Evolutionary conservation across 768 basidiomycete genomes (phyloP), one percentile per base, ranked within the genome.

Genomic region (Trametes cinnabarina): DNA sequence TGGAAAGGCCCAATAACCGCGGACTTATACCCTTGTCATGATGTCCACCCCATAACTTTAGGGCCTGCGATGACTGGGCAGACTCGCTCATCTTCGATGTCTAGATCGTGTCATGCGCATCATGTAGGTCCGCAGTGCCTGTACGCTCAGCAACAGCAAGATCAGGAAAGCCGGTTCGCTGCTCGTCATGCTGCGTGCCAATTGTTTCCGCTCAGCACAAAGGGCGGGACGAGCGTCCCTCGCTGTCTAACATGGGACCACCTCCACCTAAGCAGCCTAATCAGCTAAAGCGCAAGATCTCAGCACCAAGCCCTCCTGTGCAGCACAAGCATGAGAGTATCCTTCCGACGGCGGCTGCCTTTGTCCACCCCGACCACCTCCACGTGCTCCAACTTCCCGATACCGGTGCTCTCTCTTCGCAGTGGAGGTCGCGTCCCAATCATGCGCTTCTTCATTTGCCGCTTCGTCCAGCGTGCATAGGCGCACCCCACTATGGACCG

Each of bases 341-440:
- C 26, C 5, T 48, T 7, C 46, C 39, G 28, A 11, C 37, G 19
- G 46, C 26, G 2, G n/a, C 25, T 3, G n/a, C 35, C 4, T 51
- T 57, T 34, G 48, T 57, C 4, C 56, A 57, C 23, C 56, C 56
- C 15, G 49, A 57, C 19, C 56, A 57, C n/a, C 32, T 34, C 9
- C 42, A 49, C 11, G 10, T 51, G 17, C 34, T 57, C 41, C 22
- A 28, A 5, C 20, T n/a, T 20, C 42, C 17, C 10, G 40, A 42
- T 17, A 8, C n/a, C 11, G 11, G 23, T 5, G 6, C 15, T 8
- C 56, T 26, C 20, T 23, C 22, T 7, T 20, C 25, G 40, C 40
- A 30, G 3, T 11, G 7, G 10, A n/a, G 14, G 8, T 15, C 44
- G 1, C 15, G 10, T 3, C 12, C 10, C 7, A 26, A 6, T 10